phyloP scores from a whole-genome alignment of 805 yeast species.

The Yarrowia sp. region DNA sequence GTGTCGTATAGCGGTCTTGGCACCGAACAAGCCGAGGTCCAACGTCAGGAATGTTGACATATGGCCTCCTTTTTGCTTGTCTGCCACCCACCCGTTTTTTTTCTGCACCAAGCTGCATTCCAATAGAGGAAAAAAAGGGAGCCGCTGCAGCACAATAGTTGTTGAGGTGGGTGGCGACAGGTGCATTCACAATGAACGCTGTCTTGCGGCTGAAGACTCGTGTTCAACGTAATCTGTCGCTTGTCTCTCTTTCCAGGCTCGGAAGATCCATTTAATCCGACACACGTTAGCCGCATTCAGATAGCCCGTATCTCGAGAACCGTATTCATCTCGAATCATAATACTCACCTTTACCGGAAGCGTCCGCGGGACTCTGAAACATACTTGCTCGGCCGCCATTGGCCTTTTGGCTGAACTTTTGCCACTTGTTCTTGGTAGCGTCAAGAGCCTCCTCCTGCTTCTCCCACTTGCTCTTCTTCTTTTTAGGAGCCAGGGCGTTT shows the following conservation, averaged over 20 bases:
- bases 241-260: background rate
- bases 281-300: background rate
- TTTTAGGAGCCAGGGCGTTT: slow-evolving; percentile 23
- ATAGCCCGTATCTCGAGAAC: background rate
- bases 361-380: slow-evolving; percentile 28
- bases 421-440: slow-evolving; percentile 31
- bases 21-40: slow-evolving; percentile 12
- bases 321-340: background rate
- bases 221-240: slow-evolving; percentile 11
- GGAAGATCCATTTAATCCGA: background rate
- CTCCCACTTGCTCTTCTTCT: slow-evolving; percentile 35
- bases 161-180: slow-evolving; percentile 20
- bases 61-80: background rate
- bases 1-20: background rate
- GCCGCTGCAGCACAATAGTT: background rate
- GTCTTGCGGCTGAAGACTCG: slow-evolving; percentile 17
- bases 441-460: slow-evolving; percentile 36
- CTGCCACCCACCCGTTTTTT: slow-evolving; percentile 4
- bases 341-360: slow-evolving; percentile 25
- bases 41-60: background rate
- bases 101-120: slow-evolving; percentile 20
- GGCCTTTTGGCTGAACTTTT: slow-evolving; percentile 33
- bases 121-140: background rate
- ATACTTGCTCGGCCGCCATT: slow-evolving; percentile 19
- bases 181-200: slow-evolving; percentile 5